Evolutionary conservation across 2,329 filamentous ascomycete genomes (phyloP), one percentile per base, ranked within the genome.

Genomic region (Akanthomyces muscarius): DNA sequence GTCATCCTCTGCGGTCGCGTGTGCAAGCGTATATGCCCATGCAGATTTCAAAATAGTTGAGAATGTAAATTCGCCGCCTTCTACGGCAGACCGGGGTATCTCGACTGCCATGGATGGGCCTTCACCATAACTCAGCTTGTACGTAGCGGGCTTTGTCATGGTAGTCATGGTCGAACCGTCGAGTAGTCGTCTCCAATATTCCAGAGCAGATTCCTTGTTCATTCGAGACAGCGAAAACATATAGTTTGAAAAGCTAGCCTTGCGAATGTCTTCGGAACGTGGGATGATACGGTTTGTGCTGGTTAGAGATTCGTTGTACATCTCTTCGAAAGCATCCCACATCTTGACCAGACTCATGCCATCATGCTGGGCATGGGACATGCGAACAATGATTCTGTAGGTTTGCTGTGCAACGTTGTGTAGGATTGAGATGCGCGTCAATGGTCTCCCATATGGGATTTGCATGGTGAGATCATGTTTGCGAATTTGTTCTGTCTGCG

Each of bases 241-340:
- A n/a, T 60, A 60, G 8, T 47, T 38, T 21, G 56, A 47, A 25
- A 60, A 60, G 44, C 45, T 53, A n/a, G 50, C 25, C 30, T 53
- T 53, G 36, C n/a, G 50, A 36, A 53, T 53, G 25, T 53, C 33
- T n/a, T 48, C 56, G 5, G 44, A 23, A 30, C 42, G 42, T 21
- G 23, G 44, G 14, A 7, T 42, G 18, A 50, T 38, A 2, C 25
- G 44, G 11, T 13, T 23, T 25, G 45, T n/a, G 38, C 21, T 23
- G 21, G 7, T 23, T 13, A 45, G 41, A 28, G 38, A 25, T 25
- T 30, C 41, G 10, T 16, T 42, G 38, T 56, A 56, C 41, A 56
- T 45, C n/a, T 44, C 38, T 51, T 60, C 56, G 14, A 60, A 60
- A 21, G 56, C 56, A 38, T 36, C 33, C 56, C 56, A 60, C 56